Conservation (phyloP, 163 green algal species). For the Chlamydomonas reinhardtii region DNA sequence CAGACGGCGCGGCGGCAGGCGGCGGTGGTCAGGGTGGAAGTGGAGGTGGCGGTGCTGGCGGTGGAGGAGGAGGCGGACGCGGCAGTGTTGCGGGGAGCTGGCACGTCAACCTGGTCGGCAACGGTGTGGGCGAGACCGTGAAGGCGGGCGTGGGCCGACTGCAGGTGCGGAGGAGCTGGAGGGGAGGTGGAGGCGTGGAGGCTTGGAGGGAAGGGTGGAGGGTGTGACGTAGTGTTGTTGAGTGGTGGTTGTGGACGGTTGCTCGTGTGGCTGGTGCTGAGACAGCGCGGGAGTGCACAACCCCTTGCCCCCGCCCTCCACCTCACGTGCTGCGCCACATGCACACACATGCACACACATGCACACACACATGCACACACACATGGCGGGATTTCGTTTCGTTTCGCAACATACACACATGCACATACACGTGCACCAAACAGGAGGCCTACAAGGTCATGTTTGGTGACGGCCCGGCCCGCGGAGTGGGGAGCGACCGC, state of each 20-base stretch:
- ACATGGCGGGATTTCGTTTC: too few species aligned
- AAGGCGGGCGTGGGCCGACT: constrained; percentile 35
- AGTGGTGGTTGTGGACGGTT: too few species aligned
- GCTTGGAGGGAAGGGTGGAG: neutral
- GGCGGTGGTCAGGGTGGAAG: too few species aligned
- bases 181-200: neutral
- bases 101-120: neutral
- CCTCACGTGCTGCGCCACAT: too few species aligned
- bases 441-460: constrained; percentile 35
- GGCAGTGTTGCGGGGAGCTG: neutral
- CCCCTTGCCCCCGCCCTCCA: too few species aligned
- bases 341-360: too few species aligned
- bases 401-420: too few species aligned
- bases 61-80: neutral
- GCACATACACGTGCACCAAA: too few species aligned
- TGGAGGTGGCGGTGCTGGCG: neutral
- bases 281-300: too few species aligned
- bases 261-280: too few species aligned
- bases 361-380: too few species aligned
- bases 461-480: neutral
- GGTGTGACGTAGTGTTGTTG: too few species aligned
- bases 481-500: neutral
- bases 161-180: constrained; percentile 7
- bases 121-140: constrained; percentile 27
- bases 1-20: neutral